Evolutionary conservation across 2,329 filamentous ascomycete genomes (phyloP), one percentile per base, ranked within the genome.

Genomic region (Claviceps quebecensis): DNA sequence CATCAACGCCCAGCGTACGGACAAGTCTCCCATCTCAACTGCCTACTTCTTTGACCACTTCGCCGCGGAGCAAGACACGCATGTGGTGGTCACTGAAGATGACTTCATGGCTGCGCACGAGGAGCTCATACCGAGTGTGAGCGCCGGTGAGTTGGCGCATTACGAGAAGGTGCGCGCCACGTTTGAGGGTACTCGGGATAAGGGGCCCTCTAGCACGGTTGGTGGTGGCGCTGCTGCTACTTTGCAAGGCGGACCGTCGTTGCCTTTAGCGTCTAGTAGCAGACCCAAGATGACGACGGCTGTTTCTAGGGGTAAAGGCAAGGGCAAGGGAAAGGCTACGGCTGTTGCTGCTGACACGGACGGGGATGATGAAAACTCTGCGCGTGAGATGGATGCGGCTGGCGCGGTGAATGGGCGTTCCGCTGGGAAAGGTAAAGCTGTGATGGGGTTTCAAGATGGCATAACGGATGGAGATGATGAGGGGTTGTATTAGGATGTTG

Each of bases 21-120:
- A 58, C 5, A 54, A 58, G 39, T 61, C 47, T 69, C 73, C 44
- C 72, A 76, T 96, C 56, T 86, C 86, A 1, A 94, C 91, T 1
- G 91, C 90, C 0, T 90, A 93, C 68, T 98, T 90, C 71, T 98
- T 98, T 65, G 93, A 98, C 63, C 91, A 97, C 68, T 75, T 87
- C 57, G 89, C 91, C 14, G 87, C 80, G 0, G 76, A 83, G 11
- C 85, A 87, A 46, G 93, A 98, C 62, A 80, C 91, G 1, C 79
- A 84, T 26, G 91, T 98, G 56, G 82, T 87, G 69, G 93, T 98
- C 29, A 86, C 81, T 1, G 91, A 96, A 66, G 78, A 85, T 47
- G 93, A 98, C 66, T 98, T 98, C 63, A 65, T 84, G 22, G 78
- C 79, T 26, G 93, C 93, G 1, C 82, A 91, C 61, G 72, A 72